Evolutionary conservation across 2,329 filamentous ascomycete species (phyloP), one percentile per base, ranked within the genome.

Genomic region (Trichocomaceae sp.): DNA sequence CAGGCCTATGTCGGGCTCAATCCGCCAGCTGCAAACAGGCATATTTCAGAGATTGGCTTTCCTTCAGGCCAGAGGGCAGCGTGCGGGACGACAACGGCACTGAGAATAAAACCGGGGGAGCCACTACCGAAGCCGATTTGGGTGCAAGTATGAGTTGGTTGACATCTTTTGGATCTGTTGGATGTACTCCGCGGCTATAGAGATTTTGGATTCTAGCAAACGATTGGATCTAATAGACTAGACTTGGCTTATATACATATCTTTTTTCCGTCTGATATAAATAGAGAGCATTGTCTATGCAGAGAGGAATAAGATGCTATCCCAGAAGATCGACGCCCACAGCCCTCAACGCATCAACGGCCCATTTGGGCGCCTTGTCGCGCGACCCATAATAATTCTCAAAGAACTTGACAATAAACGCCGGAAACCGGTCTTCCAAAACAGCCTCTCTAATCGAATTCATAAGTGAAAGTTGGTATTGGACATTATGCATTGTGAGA

Each of bases 401-500:
- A 72, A 99, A 99, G 74, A 96, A 97, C 33, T 80, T 73, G 61
- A 76, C 83, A 58, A 96, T 68, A 64, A 93, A 95, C 1, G 77
- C 80, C 1, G 93, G 91, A 69, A 87, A 97, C 50, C 77, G 73
- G 67, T 96, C 90, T 58, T 86, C 86, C 7, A 96, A 74, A 59
- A 97, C 90, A 15, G 93, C 84, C 59, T 88, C 78, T 57, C 92
- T 81, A 12, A 84, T 81, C 57, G 81, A 76, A 19, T 79, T 77
- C 90, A 97, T 96, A 63, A 99, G 75, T 57, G 86, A 81, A 52
- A 99, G 78, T 68, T 96, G 83, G 66, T 96, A 96, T 75, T 90
- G 90, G 23, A 99, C 89, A 67, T 99, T 99, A 71, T 99, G 93
- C 66, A 97, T 90, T 0, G 90, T 96, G 53, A 99, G 75, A 22